Conservation (phyloP, 495 filamentous ascomycete genomes). For the Geoglossum glabrum region DNA sequence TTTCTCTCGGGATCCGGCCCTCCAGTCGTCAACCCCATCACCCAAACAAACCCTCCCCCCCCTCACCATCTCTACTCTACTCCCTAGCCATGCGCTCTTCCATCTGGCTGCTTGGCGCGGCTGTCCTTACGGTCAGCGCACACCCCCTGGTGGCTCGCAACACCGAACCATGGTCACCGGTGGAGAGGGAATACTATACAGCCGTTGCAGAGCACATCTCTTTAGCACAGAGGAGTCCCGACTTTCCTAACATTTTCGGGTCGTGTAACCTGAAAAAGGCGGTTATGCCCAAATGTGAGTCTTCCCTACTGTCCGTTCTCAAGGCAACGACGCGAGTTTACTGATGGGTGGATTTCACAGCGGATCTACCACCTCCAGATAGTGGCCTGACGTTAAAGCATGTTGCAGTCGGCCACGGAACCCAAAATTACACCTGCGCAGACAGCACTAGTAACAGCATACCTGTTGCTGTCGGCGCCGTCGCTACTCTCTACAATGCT, state of each 20-base stretch:
- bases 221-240: neutral
- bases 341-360: neutral
- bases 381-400: conserved; percentile 31
- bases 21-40: neutral
- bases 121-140: neutral
- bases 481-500: conserved; percentile 38
- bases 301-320: no score
- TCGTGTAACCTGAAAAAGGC: neutral
- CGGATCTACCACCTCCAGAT: conserved; percentile 25
- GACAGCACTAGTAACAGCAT: conserved; percentile 13
- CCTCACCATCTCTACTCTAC: no score
- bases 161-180: neutral
- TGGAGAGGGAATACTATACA: neutral
- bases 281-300: neutral
- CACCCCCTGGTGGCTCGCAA: neutral
- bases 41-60: neutral
- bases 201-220: neutral
- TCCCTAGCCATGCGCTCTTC: neutral
- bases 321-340: neutral
- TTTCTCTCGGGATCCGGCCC: neutral
- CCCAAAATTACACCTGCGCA: conserved; percentile 59
- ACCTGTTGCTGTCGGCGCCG: conserved; percentile 32
- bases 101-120: neutral
- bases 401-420: conserved; percentile 48
- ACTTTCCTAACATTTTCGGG: neutral